These are phyloP conservation scores for Hygrophila difformis DNA, from an alignment of 257 asterid genomes.

Conservation along the genomic window DNA sequence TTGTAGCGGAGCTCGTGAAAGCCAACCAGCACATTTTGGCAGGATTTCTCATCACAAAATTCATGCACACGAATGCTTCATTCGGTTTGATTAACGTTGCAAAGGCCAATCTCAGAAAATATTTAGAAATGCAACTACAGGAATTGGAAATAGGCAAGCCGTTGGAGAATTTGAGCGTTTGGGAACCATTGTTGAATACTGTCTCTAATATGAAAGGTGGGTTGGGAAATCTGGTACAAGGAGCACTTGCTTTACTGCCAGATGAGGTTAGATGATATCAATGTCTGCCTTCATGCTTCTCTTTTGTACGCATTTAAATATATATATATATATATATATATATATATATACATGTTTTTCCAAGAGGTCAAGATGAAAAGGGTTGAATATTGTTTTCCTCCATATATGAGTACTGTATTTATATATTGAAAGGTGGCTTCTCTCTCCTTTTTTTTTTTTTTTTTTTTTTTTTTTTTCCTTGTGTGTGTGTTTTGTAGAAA, in stretches of 20 bases:
- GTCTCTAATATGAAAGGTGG: conserved; percentile 34
- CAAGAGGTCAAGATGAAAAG: too few relatives aligned
- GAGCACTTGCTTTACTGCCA: conserved; percentile 46
- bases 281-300: too few relatives aligned
- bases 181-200: conserved; percentile 35
- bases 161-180: conserved; percentile 19
- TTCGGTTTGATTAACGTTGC: conserved; percentile 62
- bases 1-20: conserved; percentile 72
- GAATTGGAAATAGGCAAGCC: conserved; percentile 21
- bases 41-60: conserved; percentile 62
- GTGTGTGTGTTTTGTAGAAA: too few relatives aligned
- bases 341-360: too few relatives aligned
- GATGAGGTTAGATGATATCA: conserved; percentile 35
- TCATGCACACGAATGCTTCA: conserved; percentile 58
- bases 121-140: conserved; percentile 39
- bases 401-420: too few relatives aligned
- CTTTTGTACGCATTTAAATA: too few relatives aligned
- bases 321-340: too few relatives aligned
- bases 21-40: conserved; percentile 75
- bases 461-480: too few relatives aligned
- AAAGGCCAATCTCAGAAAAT: conserved; percentile 54
- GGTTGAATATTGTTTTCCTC: too few relatives aligned
- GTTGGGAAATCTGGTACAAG: conserved; percentile 37
- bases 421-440: too few relatives aligned
- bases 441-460: too few relatives aligned